A percentile compares a stretch with the other conserved stretches of the same genome.
These are phyloP conservation scores for Linum trigynum DNA, from an alignment of 345 rosid genomes.

Conservation along the genomic window DNA sequence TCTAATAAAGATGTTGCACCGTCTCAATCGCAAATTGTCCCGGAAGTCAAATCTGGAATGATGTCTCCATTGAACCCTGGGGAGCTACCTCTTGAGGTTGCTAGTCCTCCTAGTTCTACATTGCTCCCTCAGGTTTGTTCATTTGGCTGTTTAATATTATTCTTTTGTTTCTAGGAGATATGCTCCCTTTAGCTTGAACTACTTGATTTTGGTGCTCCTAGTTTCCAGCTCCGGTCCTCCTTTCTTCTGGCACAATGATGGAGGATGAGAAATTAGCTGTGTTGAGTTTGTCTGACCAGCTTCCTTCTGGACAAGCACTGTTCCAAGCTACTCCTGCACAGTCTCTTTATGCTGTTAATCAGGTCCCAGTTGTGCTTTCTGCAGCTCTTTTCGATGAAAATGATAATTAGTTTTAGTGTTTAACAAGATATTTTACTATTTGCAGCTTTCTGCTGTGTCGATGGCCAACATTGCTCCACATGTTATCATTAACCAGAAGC, in stretches of 20 bases:
- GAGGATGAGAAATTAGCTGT: conserved; percentile 81
- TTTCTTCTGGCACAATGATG: conserved; percentile 48
- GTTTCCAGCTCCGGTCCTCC: conserved; percentile 64
- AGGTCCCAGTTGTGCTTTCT: conserved; percentile 27
- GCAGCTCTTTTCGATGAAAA: not conserved
- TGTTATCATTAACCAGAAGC: conserved; percentile 78
- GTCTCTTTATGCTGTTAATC: conserved; percentile 52
- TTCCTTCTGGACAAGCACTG: conserved; percentile 70
- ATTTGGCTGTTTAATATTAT: conserved; percentile 2
- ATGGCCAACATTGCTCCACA: conserved; percentile 71
- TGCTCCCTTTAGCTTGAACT: conserved; percentile 5
- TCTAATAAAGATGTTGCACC: conserved; percentile 78
- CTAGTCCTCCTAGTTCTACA: conserved; percentile 62
- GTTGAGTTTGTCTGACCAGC: conserved; percentile 72
- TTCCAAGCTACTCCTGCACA: conserved; percentile 71
- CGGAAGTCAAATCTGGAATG: conserved; percentile 65
- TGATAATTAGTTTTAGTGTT: conserved; percentile 1
- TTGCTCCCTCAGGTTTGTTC: conserved; percentile 64
- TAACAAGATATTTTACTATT: conserved; percentile 9
- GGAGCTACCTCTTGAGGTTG: conserved; percentile 60
- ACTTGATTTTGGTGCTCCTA: conserved; percentile 27
- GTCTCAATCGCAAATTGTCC: conserved; percentile 56
- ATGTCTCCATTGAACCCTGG: conserved; percentile 54
- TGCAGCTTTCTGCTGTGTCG: conserved; percentile 56
- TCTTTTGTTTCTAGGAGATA: not conserved